Conservation (phyloP, 164 flowering plant genomes). For the Taxillus chinensis region DNA sequence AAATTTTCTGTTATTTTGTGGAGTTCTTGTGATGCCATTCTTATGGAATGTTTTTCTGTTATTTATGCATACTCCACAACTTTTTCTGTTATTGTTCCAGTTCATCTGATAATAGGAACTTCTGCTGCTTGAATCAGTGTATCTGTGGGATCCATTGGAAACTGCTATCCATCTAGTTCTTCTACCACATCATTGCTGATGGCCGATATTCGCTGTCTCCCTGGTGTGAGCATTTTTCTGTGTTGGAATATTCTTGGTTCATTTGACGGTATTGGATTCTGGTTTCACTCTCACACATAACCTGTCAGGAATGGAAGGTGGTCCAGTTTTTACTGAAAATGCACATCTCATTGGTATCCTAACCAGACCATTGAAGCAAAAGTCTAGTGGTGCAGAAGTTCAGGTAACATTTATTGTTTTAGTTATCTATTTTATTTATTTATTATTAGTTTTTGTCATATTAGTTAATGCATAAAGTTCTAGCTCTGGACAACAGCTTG, state of each 20-base stretch:
- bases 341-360: slow-evolving; percentile 59
- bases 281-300: slow-evolving; percentile 8
- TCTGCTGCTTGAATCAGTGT: slow-evolving; percentile 44
- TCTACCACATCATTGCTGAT: slow-evolving; percentile 49
- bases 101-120: neutral
- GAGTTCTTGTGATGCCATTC: too few species aligned
- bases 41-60: too few species aligned
- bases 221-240: slow-evolving; percentile 47
- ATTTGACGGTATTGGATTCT: slow-evolving; percentile 8
- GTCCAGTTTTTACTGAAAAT: slow-evolving; percentile 64
- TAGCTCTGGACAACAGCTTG: slow-evolving; percentile 62
- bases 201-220: slow-evolving; percentile 92
- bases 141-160: slow-evolving; percentile 69
- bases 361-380: slow-evolving; percentile 69
- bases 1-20: too few species aligned
- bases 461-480: slow-evolving; percentile 19
- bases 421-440: neutral
- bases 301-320: slow-evolving; percentile 90
- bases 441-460: slow-evolving; percentile 5
- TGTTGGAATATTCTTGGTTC: neutral
- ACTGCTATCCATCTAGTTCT: slow-evolving; percentile 57
- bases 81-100: too few species aligned
- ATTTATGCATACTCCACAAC: too few species aligned
- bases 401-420: slow-evolving; percentile 43
- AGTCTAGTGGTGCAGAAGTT: slow-evolving; percentile 70